Base-by-base conservation (phyloP, 805 yeast genomes). In the Saccharomycopsis schoenii region DNA sequence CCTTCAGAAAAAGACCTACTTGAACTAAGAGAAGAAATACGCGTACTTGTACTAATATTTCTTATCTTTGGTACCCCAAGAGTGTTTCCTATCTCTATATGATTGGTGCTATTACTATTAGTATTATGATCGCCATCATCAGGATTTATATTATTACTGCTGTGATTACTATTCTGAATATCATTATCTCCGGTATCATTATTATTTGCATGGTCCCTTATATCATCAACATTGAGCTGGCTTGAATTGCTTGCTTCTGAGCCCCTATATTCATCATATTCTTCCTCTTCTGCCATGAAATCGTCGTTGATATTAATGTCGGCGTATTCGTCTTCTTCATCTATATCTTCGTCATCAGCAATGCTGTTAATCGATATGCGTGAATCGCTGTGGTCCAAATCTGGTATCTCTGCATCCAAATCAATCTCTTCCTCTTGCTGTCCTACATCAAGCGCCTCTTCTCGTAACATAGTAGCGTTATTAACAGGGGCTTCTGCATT, bases 331-430 rank as follows among this genome's bases (percentile, higher is more conserved):
- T 60, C 60, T 15, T 55, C 55, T 15, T 51, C 55, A 4, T 50
- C 56, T 9, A 17, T 9, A 42, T 36, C 59, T 3, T 8, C 25
- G n/a, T 12, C 34, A 6, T 42, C 58, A 21, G 56, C 64, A 39
- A 59, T 19, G 10, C 34, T 47, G 9, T 47, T 10, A 6, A 47
- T 12, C 2, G 52, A 47, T 19, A 47, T 21, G 21, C 21, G n/a
- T 9, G 52, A 15, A 25, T 47, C 25, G 52, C 52, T 47, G 25
- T 25, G 34, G 25, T 47, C 52, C 21, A 47, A 57, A 43, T 64
- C 67, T 4, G 68, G 62, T 51, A 70, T 68, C 9, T 67, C 69
- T 29, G 70, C 70, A 62, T 70, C 63, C 24, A 71, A 60, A 52
- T 71, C 73, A 6, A 67, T 59, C 37, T 68, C 70, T 41, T 65